phyloP scores from a whole-genome alignment of 208 protist species.

The Leishmania aethiopica region DNA sequence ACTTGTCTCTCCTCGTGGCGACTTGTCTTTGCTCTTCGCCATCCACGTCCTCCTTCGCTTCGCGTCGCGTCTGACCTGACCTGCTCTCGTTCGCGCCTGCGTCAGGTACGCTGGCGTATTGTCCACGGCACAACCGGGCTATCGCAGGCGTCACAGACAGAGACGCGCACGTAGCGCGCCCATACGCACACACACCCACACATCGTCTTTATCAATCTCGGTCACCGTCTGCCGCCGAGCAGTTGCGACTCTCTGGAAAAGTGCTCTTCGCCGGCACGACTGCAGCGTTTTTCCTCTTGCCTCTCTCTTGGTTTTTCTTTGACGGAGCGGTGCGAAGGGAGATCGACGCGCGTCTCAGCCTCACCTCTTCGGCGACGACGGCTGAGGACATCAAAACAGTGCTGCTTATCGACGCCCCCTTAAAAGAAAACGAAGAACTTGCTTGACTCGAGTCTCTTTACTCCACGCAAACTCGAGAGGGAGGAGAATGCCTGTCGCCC shows the following conservation, averaged over 20 bases:
- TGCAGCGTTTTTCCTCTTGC: background rate
- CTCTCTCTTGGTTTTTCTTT: background rate
- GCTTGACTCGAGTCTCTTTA: background rate
- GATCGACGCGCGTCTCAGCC: background rate
- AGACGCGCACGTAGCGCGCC: background rate
- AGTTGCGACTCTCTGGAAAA: background rate
- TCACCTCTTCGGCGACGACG: background rate
- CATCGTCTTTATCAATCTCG: background rate
- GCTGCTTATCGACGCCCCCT: background rate
- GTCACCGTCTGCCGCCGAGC: background rate
- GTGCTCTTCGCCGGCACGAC: background rate
- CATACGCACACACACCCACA: background rate
- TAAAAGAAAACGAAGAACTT: background rate
- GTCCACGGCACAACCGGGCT: background rate
- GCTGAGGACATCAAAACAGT: background rate
- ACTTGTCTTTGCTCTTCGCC: constrained; percentile 8
- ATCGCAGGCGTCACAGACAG: background rate
- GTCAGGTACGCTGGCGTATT: background rate
- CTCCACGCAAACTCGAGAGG: background rate
- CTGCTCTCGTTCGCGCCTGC: constrained; percentile 7
- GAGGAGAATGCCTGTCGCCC: background rate
- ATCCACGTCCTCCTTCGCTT: background rate
- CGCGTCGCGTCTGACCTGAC: background rate
- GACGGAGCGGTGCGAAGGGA: background rate
- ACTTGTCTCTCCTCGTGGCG: constrained; percentile 8